Evolutionary conservation across 148 eudicot species (phyloP), one percentile per base, ranked within the genome.

Genomic region (Rhododendron ferrugineum): DNA sequence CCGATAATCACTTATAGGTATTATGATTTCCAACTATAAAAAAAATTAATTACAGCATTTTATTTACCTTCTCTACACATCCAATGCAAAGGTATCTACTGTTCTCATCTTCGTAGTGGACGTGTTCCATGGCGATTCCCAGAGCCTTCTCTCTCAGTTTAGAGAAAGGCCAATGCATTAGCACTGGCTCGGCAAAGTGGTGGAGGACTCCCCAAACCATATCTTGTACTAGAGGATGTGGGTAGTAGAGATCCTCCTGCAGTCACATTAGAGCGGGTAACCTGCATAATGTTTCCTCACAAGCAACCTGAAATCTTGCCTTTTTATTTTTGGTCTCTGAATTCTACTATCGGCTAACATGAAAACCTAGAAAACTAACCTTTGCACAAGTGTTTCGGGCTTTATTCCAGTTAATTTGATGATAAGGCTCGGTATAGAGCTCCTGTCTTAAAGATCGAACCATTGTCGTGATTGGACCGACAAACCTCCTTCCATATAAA

Each of bases 401-500:
- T 49, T 76, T 84, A 81, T 90, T 89, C 95, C 95, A 93, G 73
- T 91, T 82, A 2, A 93, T 88, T 20, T 84, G 70, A 36, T 89
- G 58, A 28, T 93, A 93, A 7, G 93, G 89, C 79, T 89, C 81
- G 52, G 36, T 49, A 66, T 89, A 89, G 36, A 93, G 89, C 85
- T 93, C 94, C 68, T 56, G 84, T 77, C 96, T 86, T 1, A 93
- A 88, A 75, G 92, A 83, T 37, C 34, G 74, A 23, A 92, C 87
- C 72, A 89, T 76, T 44, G 82, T 49, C n/a, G 93, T 90, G 62
- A 91, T 91, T 36, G 84, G 70, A 26, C 93, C 73, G 11, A 93
- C 96, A 82, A 88, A 93, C 82, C 96, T 90, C 86, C 88, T 93
- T 15, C 94, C 96, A 78, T 93, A 93, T 62, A 93, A 81, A 74